Evolutionary conservation across 2,329 filamentous ascomycete species (phyloP).

Genomic region (Penicillium digitatum): DNA sequence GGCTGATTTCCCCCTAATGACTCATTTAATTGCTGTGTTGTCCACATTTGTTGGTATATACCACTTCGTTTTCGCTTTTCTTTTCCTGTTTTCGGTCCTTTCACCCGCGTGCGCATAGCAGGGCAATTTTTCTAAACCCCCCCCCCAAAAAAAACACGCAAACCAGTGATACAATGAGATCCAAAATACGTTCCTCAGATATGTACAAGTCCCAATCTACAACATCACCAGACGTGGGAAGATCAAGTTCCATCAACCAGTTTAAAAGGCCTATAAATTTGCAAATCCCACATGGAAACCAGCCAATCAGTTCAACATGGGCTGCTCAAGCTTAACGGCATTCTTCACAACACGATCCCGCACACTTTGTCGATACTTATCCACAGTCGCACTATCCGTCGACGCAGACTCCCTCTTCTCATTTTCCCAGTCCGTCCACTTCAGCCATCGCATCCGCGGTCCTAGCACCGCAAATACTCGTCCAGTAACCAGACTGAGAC

Average conservation of each 20-base stretch:
- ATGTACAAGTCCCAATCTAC: slow-evolving; percentile 9
- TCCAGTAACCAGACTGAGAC: slow-evolving; percentile 69
- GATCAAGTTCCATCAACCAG: slow-evolving; percentile 5
- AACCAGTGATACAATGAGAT: slow-evolving; percentile 20
- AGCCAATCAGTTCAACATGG: slow-evolving; percentile 19
- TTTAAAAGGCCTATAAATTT: neutral
- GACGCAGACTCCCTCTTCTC: slow-evolving; percentile 7
- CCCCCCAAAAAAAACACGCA: too few relatives aligned
- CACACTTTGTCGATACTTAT: slow-evolving; percentile 34
- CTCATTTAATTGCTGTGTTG: neutral
- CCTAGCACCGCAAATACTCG: slow-evolving; percentile 68
- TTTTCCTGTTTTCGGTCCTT: neutral
- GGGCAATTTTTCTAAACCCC: neutral
- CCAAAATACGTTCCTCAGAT: slow-evolving; percentile 1
- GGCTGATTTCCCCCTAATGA: slow-evolving; percentile 36
- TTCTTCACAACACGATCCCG: slow-evolving; percentile 37
- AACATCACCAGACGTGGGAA: neutral
- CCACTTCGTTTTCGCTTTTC: neutral
- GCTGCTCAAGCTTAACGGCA: slow-evolving; percentile 35
- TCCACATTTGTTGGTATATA: slow-evolving; percentile 1
- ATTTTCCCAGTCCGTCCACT: slow-evolving; percentile 39
- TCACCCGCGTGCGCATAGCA: neutral
- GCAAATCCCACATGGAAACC: neutral
- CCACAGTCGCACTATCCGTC: slow-evolving; percentile 18
- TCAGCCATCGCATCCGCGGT: slow-evolving; percentile 48